Conservation (phyloP, 345 rosid genomes). For the Arabidopsis suecica region DNA sequence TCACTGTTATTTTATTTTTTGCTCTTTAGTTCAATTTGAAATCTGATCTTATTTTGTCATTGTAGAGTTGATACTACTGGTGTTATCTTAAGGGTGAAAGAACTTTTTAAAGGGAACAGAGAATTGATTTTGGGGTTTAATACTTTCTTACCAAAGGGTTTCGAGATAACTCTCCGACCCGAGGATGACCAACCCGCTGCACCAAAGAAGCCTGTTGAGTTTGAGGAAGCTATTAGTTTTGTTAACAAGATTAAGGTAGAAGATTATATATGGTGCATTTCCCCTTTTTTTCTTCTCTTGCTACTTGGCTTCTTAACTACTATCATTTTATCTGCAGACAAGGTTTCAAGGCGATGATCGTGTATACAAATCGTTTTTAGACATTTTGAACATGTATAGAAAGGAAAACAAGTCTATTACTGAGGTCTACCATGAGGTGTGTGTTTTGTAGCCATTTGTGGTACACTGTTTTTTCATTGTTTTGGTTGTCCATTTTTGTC, state of each 20-base stretch:
- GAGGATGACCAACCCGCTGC: conserved; percentile 72
- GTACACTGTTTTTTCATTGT: conserved; percentile 24
- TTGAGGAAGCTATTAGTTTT: conserved; percentile 94
- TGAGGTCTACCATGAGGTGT: conserved; percentile 90
- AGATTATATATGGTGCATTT: background rate
- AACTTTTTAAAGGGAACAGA: conserved; percentile 85
- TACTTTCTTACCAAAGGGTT: conserved; percentile 96
- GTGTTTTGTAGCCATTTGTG: conserved; percentile 20
- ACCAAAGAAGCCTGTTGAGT: conserved; percentile 92
- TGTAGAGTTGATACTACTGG: conserved; percentile 89
- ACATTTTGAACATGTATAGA: conserved; percentile 91
- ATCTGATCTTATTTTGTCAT: conserved; percentile 21
- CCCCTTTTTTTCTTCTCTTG: background rate
- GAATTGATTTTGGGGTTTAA: conserved; percentile 93
- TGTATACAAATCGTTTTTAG: conserved; percentile 92
- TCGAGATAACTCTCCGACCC: conserved; percentile 77
- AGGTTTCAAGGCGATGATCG: conserved; percentile 96
- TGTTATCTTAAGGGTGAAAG: conserved; percentile 91
- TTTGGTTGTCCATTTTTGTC: conserved; percentile 16
- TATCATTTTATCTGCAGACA: conserved; percentile 56
- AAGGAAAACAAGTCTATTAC: conserved; percentile 88
- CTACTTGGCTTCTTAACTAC: conserved; percentile 13
- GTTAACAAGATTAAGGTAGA: conserved; percentile 93
- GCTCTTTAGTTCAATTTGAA: conserved; percentile 7
- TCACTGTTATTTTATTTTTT: background rate